Evolutionary conservation across 2,329 filamentous ascomycete species (phyloP).

Genomic region (Emergomyces africanus): DNA sequence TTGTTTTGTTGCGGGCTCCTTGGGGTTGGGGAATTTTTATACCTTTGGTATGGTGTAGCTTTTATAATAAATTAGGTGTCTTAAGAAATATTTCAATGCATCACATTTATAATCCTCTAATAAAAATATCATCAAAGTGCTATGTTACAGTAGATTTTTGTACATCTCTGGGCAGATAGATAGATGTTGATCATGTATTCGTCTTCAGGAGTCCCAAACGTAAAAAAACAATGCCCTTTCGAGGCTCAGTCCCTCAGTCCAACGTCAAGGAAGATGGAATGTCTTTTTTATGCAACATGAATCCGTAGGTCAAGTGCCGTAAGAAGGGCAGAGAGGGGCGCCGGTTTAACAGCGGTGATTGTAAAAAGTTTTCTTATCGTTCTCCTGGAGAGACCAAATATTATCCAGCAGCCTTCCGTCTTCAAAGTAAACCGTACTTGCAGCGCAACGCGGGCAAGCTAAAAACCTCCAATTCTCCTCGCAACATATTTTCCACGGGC

Average conservation of each 20-base stretch:
- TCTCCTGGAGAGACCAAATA: background rate
- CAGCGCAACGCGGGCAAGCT: background rate
- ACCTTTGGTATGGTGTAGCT: background rate
- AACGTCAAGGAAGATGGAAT: background rate
- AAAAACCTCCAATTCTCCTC: background rate
- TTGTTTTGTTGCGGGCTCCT: background rate
- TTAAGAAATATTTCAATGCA: no score
- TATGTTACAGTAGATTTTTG: background rate
- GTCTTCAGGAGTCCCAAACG: background rate
- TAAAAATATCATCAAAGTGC: background rate
- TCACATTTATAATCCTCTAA: background rate
- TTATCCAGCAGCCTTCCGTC: background rate
- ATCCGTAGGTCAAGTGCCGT: background rate
- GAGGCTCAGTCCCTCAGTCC: background rate
- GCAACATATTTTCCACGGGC: background rate
- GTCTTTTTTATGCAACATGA: background rate
- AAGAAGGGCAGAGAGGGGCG: background rate
- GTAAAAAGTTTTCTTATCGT: background rate
- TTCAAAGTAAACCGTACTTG: background rate
- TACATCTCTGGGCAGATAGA: background rate
- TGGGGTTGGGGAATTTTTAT: background rate
- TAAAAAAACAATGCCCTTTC: background rate
- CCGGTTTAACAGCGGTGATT: background rate
- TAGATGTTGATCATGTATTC: background rate
- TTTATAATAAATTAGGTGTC: background rate